Base-by-base conservation (phyloP, 106 monocot species). In the Vanilla planifolia region DNA sequence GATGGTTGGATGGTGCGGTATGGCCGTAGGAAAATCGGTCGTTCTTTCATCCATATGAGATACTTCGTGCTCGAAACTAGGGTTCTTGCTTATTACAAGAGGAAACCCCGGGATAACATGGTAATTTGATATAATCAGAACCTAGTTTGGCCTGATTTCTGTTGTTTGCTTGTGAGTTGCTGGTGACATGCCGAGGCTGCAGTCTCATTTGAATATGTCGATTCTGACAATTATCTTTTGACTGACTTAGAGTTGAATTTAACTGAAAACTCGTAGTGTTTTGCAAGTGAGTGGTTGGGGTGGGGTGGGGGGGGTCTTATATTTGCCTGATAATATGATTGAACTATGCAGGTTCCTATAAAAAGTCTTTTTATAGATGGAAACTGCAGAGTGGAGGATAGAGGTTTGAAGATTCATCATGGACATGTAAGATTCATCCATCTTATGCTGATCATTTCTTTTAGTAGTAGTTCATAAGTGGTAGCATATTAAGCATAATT, bases 1-100 rank as follows among this genome's bases (percentile, higher is more conserved):
- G 88, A 93, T 33, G 89, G 93, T 36, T 93, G 93, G 93, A 82
- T 93, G 85, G 88, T 79, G 0, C 70, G 93, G 1, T 84, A 77
- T 21, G 88, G 93, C 15, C 73, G 85, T 28, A 73, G 85, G 42
- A 93, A 85, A 79, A 88, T 93, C 35, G 93, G 85, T 6, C 70
- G 81, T 2, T 85, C 89, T 0, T 93, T 76, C 72, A 81, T 93
- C 48, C 93, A 89, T 64, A 88, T 76, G 68, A 73, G 93, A 1
- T 93, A 77, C 60, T 93, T 93, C 59, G 81, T 93, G 3, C 82
- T 93, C 53, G 88, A 93, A 60, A 70, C 71, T n/a, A 63, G 72
- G 43, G 58, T 84, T 7, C 81, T 93, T 56, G 73, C 85, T 5
- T 93, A 89, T 64, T 93, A 85, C 70, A 93, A 93, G 82, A 78